These are phyloP conservation scores for Periconia sp. DNA, from an alignment of 2,329 filamentous ascomycete genomes.

Conservation along the genomic window DNA sequence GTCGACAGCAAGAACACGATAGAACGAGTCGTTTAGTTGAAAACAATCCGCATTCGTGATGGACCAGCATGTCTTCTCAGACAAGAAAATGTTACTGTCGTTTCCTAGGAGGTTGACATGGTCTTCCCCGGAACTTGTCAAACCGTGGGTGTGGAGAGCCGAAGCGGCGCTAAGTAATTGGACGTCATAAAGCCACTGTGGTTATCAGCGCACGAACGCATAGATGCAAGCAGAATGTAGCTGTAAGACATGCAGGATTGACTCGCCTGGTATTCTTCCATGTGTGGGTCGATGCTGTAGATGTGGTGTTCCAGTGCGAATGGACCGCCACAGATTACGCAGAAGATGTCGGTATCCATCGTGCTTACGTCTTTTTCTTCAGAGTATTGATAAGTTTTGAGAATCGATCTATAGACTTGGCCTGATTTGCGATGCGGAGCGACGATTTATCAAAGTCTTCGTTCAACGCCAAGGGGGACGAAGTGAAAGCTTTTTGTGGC, in stretches of 20 bases:
- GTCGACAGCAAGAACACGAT: slow-evolving; percentile 9
- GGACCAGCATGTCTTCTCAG: slow-evolving; percentile 16
- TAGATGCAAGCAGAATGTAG: neutral
- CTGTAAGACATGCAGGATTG: neutral
- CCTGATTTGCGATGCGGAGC: neutral
- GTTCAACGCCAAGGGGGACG: neutral
- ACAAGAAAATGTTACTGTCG: slow-evolving; percentile 18
- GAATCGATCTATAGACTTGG: too few relatives aligned
- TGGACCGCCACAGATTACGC: slow-evolving; percentile 28
- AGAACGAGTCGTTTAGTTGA: slow-evolving; percentile 11
- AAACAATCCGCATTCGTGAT: slow-evolving; percentile 16
- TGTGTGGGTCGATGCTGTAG: slow-evolving; percentile 22
- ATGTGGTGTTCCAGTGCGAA: slow-evolving; percentile 26
- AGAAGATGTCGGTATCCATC: slow-evolving; percentile 27
- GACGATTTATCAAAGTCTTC: neutral
- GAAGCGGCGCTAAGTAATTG: slow-evolving; percentile 19
- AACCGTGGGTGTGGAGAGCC: slow-evolving; percentile 11
- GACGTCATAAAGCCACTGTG: slow-evolving; percentile 27
- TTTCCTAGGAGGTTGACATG: slow-evolving; percentile 13
- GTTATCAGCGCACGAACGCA: neutral
- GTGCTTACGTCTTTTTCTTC: neutral
- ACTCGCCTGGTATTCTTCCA: slow-evolving; percentile 19
- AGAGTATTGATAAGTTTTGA: too few relatives aligned
- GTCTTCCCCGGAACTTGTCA: slow-evolving; percentile 10
- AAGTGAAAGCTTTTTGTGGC: neutral